A percentile compares a stretch with the other conserved stretches of the same genome.
Evolutionary conservation across 1,284 basidiomycete species (phyloP).

Genomic region (Heterobasidion occidentale): DNA sequence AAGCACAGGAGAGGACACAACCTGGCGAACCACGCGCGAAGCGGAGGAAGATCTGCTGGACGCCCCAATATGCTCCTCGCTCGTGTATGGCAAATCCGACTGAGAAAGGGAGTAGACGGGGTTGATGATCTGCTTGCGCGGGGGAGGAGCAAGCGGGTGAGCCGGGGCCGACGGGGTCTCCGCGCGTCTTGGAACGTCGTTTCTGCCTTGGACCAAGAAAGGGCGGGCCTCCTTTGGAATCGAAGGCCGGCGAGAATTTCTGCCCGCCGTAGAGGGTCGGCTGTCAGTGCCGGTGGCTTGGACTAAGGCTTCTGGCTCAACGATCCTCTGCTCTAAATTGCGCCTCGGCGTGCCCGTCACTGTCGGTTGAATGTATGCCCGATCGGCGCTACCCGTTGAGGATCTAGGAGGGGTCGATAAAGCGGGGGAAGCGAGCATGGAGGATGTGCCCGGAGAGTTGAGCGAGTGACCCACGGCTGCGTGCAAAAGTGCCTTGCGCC

Average conservation of each 20-base stretch:
- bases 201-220: neutral
- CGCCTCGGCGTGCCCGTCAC: slow-evolving; percentile 12
- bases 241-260: neutral
- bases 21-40: slow-evolving; percentile 14
- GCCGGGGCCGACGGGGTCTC: slow-evolving; percentile 13
- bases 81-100: slow-evolving; percentile 32
- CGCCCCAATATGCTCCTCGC: slow-evolving; percentile 5
- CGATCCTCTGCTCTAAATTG: slow-evolving; percentile 16
- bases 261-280: neutral
- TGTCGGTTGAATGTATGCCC: slow-evolving; percentile 13
- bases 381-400: slow-evolving; percentile 10
- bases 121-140: slow-evolving; percentile 41
- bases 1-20: slow-evolving; percentile 12
- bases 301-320: slow-evolving; percentile 14
- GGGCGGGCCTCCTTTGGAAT: neutral
- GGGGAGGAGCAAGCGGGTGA: slow-evolving; percentile 51
- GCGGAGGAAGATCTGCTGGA: slow-evolving; percentile 4
- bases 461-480: slow-evolving; percentile 71
- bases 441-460: slow-evolving; percentile 38
- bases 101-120: slow-evolving; percentile 43
- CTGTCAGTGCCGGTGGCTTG: slow-evolving; percentile 4
- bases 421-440: slow-evolving; percentile 12
- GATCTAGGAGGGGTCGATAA: slow-evolving; percentile 9
- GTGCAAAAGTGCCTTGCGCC: slow-evolving; percentile 63
- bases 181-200: slow-evolving; percentile 27